These are phyloP conservation scores for Aureobasidium pullulans DNA, from an alignment of 2,329 filamentous ascomycete genomes.

Conservation along the genomic window DNA sequence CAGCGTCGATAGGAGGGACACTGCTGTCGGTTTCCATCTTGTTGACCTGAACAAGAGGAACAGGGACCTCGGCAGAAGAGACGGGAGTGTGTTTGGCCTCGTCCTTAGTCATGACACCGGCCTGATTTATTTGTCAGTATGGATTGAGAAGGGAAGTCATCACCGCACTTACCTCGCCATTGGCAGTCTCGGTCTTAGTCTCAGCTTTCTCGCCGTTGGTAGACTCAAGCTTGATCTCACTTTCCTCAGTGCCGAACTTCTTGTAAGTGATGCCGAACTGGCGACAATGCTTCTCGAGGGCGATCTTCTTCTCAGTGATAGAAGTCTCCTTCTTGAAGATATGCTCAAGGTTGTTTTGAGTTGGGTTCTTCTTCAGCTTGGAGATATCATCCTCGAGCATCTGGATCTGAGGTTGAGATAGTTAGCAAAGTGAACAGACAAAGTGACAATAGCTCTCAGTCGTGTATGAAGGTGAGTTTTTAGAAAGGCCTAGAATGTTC, in stretches of 20 bases:
- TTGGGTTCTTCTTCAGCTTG: not conserved
- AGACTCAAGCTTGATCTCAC: not conserved
- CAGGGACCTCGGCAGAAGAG: not conserved
- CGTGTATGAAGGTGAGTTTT: too few species aligned
- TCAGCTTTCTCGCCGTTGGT: not conserved
- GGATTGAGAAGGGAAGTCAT: not conserved
- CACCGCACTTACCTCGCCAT: not conserved
- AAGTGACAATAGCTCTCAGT: too few species aligned
- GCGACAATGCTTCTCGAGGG: conserved; percentile 2
- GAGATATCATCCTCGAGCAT: not conserved
- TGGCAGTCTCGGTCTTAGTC: too few species aligned
- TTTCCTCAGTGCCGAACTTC: not conserved
- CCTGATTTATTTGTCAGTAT: not conserved
- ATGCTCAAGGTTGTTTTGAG: not conserved
- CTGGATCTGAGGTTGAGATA: not conserved
- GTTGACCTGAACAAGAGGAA: too few species aligned
- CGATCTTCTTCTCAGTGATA: not conserved
- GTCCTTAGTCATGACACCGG: not conserved
- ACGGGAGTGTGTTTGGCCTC: not conserved
- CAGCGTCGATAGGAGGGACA: not conserved
- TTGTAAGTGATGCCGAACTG: not conserved
- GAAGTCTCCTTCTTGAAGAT: not conserved
- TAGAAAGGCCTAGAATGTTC: too few species aligned
- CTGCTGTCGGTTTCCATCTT: not conserved
- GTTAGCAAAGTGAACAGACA: not conserved